A percentile compares a stretch with the other conserved stretches of the same genome.
Conservation (phyloP, 2,329 filamentous ascomycete species). For the Amauroascus niger region DNA sequence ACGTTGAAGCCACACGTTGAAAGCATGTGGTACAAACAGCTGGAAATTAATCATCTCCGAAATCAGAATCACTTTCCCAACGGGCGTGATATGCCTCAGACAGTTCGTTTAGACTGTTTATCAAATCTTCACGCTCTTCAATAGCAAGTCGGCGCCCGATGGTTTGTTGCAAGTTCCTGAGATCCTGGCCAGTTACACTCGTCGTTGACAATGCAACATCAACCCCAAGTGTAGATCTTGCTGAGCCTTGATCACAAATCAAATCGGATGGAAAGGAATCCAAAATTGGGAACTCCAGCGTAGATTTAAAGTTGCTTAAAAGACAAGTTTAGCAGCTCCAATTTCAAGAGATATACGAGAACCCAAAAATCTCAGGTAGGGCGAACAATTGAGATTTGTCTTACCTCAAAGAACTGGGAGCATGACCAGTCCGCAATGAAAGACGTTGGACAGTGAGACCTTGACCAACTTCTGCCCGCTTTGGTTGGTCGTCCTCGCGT, state of each 20-base stretch:
- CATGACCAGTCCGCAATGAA: background rate
- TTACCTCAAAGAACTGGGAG: constrained; percentile 7
- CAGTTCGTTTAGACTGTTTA: constrained; percentile 70
- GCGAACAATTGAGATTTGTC: background rate
- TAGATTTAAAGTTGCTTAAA: constrained; percentile 27
- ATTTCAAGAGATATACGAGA: background rate
- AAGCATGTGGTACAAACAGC: constrained; percentile 1
- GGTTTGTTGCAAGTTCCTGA: constrained; percentile 57
- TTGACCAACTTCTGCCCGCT: constrained; percentile 7
- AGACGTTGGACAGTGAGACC: background rate
- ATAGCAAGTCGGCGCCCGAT: constrained; percentile 54
- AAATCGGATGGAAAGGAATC: constrained; percentile 73
- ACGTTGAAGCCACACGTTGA: background rate
- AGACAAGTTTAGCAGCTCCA: background rate
- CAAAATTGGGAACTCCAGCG: constrained; percentile 62
- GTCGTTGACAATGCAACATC: constrained; percentile 60
- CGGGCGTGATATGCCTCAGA: constrained; percentile 83
- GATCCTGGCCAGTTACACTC: constrained; percentile 57
- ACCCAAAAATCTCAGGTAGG: background rate
- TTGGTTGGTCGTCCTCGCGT: background rate
- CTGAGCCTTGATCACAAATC: constrained; percentile 42
- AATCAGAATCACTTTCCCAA: constrained; percentile 60
- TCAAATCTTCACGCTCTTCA: constrained; percentile 75
- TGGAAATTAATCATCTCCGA: constrained; percentile 31
- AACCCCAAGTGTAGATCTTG: constrained; percentile 38